Conservation (phyloP, 2,329 filamentous ascomycete genomes). For the Ilyonectria destructans region DNA sequence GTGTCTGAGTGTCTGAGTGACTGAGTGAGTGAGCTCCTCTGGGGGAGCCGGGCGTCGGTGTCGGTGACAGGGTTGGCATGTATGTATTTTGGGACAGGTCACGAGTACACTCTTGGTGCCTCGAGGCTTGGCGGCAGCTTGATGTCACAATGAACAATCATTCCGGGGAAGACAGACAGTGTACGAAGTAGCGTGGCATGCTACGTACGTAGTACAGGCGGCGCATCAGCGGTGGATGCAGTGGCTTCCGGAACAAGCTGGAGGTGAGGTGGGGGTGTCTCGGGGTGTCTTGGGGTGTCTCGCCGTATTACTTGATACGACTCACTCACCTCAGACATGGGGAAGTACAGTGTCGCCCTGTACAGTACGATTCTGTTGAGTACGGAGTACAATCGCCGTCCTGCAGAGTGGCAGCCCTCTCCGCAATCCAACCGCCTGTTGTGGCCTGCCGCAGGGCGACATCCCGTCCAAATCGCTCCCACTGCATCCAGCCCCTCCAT, state of each 20-base stretch:
- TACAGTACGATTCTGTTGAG: not conserved
- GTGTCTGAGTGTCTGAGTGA: not conserved
- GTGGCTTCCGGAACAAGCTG: constrained; percentile 30
- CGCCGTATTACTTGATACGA: not conserved
- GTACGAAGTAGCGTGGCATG: constrained; percentile 19
- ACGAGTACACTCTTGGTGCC: constrained; percentile 36
- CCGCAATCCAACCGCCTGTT: constrained; percentile 5
- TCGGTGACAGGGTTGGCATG: constrained; percentile 15
- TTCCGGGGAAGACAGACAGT: constrained; percentile 33
- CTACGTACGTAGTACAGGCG: not conserved
- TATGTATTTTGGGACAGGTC: constrained; percentile 39
- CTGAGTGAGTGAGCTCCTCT: not conserved
- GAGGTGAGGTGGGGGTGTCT: constrained; percentile 19
- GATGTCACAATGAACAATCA: constrained; percentile 39
- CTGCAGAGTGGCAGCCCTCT: constrained; percentile 12
- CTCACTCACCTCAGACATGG: not conserved
- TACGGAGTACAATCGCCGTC: not conserved
- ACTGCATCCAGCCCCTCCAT: constrained; percentile 11
- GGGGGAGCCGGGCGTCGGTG: not conserved
- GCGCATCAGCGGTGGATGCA: constrained; percentile 30
- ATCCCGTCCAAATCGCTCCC: constrained; percentile 16
- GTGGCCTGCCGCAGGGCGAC: constrained; percentile 15
- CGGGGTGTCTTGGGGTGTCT: not conserved
- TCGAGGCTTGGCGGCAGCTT: constrained; percentile 31
- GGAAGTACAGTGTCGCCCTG: not conserved